Base-by-base conservation (phyloP, 768 basidiomycete genomes). In the Serendipita indica region DNA sequence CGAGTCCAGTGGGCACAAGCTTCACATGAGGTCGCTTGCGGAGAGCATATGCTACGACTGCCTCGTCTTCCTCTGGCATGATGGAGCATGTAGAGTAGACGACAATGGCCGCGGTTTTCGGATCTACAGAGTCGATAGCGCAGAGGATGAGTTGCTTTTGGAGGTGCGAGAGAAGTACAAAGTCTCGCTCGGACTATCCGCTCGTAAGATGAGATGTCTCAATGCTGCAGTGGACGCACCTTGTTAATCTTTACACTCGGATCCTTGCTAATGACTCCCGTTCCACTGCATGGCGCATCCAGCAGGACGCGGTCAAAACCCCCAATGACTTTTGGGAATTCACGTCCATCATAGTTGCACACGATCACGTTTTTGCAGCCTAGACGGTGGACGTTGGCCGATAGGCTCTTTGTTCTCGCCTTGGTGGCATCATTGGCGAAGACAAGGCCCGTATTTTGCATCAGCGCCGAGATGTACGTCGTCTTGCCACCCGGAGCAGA, bases 71-170 rank as follows among this genome's bases (percentile, higher is more conserved):
- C 65, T 98, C 96, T 6, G 97, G 88, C 3, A 87, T 96, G 58
- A 99, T 91, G 3, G 93, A 97, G 69, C 96, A 99, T 0, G 96
- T 99, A 46, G 94, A 98, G 73, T 99, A 99, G 59, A 98, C 94
- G 64, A 98, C 72, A 71, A 84, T 90, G 27, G 92, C 93, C 3
- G 96, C 96, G 1, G 87, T 89, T 66, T 86, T 84, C 7, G 92
- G 82, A 63, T 82, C 84, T 57, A 94, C 83, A 57, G 91, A 94
- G 74, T 99, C 96, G 69, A 99, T 91, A 14, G 94, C 96, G 70
- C 94, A 98, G 57, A 99, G 79, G 65, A 99, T 89, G 39, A 99
- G 80, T 70, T 99, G 96, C 72, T 98, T 98, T 73, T 99, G 96
- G 16, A 99, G 78, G 68, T 99, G 94, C 3, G 91, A 84, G n/a